A percentile compares a stretch with the other conserved stretches of the same genome.
phyloP scores from a whole-genome alignment of 345 rosid genomes.

The Psidium guajava region DNA sequence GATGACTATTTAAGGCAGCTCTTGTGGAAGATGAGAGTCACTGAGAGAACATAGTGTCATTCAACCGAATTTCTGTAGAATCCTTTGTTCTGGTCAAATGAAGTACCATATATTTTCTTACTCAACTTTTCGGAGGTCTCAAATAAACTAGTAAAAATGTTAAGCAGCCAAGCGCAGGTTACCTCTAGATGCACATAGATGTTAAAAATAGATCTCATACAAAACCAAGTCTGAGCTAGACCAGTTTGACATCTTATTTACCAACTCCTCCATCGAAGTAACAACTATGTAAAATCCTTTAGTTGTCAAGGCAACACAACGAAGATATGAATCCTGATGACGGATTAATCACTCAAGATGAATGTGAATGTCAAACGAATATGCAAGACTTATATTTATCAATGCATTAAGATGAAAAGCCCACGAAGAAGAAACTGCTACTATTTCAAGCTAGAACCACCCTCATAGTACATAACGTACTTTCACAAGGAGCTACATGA shows the following conservation, averaged over 20 bases:
- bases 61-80: background rate
- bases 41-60: background rate
- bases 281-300: background rate
- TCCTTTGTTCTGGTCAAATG: background rate
- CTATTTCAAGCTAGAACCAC: background rate
- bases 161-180: background rate
- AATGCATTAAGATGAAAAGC: background rate
- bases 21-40: background rate
- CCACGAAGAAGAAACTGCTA: background rate
- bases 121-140: background rate
- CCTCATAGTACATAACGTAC: background rate
- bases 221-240: background rate
- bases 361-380: background rate
- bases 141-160: background rate
- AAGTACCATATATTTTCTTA: background rate
- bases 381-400: background rate
- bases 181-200: background rate
- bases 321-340: background rate
- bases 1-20: background rate
- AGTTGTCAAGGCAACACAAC: background rate
- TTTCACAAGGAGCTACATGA: background rate
- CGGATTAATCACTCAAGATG: background rate
- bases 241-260: background rate
- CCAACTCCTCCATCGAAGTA: background rate
- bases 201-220: background rate